Evolutionary conservation across 2,329 filamentous ascomycete genomes (phyloP).

Genomic region (Cladosporium sp.): DNA sequence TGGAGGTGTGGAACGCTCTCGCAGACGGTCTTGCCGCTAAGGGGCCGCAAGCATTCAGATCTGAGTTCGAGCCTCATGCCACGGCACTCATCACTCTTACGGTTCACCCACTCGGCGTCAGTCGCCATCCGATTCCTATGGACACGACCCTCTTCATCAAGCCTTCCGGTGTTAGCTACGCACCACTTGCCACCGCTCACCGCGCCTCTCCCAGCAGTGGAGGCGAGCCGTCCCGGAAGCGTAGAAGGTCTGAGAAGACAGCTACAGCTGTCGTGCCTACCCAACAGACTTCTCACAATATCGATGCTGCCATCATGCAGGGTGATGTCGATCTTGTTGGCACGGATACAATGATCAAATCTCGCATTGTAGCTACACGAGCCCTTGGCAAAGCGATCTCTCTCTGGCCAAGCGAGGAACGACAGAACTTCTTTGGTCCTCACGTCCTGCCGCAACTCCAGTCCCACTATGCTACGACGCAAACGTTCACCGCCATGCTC

Average conservation of each 20-base stretch:
- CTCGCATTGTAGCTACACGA: slow-evolving; percentile 78
- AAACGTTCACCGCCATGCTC: slow-evolving; percentile 76
- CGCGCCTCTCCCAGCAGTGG: slow-evolving; percentile 44
- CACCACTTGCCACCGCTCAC: slow-evolving; percentile 41
- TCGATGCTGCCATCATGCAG: slow-evolving; percentile 96
- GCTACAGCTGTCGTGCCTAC: slow-evolving; percentile 46
- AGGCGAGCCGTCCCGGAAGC: slow-evolving; percentile 67
- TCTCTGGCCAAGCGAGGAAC: slow-evolving; percentile 60
- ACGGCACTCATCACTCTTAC: slow-evolving; percentile 79
- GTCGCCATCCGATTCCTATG: slow-evolving; percentile 88
- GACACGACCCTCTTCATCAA: slow-evolving; percentile 85
- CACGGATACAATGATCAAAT: slow-evolving; percentile 80
- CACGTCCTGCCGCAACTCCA: slow-evolving; percentile 62
- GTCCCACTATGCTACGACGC: slow-evolving; percentile 77
- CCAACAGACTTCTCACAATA: slow-evolving; percentile 74
- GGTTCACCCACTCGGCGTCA: slow-evolving; percentile 86
- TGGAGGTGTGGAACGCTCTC: slow-evolving; percentile 82
- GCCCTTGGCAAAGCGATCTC: slow-evolving; percentile 84
- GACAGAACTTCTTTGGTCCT: slow-evolving; percentile 61
- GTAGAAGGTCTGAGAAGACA: slow-evolving; percentile 79
- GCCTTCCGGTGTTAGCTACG: slow-evolving; percentile 83
- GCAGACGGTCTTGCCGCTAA: slow-evolving; percentile 62
- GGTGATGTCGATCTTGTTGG: slow-evolving; percentile 95
- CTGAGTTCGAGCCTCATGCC: slow-evolving; percentile 71
- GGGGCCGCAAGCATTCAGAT: slow-evolving; percentile 60